Conservation (phyloP, 1,139 yeast genomes). For the Sporopachydermia cereana region DNA sequence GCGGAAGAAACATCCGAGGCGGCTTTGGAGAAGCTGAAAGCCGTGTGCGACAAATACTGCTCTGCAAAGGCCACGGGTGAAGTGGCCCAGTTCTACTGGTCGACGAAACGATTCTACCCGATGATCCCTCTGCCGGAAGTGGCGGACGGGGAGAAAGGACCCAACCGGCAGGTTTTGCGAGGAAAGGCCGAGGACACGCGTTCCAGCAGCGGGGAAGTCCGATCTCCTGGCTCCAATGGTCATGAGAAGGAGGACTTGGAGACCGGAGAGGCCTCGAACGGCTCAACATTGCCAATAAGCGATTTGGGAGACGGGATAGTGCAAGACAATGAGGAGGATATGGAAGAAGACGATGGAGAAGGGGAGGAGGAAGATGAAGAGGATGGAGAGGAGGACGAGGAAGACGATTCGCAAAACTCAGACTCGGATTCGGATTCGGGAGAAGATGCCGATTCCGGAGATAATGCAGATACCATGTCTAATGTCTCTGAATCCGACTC, state of each 20-base stretch:
- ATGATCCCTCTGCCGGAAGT: conserved; percentile 7
- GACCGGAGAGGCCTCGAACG: conserved; percentile 16
- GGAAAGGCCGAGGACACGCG: conserved; percentile 13
- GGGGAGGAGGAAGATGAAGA: background rate
- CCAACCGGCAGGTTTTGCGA: conserved; percentile 11
- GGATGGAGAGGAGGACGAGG: conserved; percentile 10
- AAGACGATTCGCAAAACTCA: conserved; percentile 2
- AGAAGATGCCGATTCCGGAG: background rate
- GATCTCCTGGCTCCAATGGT: conserved; percentile 13
- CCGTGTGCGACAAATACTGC: background rate
- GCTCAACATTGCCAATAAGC: conserved; percentile 17
- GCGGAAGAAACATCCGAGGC: background rate
- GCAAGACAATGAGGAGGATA: conserved; percentile 8
- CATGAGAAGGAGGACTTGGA: conserved; percentile 15
- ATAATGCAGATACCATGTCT: background rate
- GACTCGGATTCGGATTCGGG: background rate
- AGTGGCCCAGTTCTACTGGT: background rate
- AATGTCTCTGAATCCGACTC: conserved; percentile 1
- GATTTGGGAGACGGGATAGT: too few species aligned
- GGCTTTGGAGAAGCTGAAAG: background rate
- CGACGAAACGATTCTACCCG: conserved; percentile 11
- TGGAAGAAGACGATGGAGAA: conserved; percentile 9
- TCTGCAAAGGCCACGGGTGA: background rate
- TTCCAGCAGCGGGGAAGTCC: too few species aligned
- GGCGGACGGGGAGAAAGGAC: conserved; percentile 11